Percentiles rank a stretch among this genome's conserved stretches.
Conservation (phyloP, 2,329 filamentous ascomycete species). For the Botryotinia convoluta region DNA sequence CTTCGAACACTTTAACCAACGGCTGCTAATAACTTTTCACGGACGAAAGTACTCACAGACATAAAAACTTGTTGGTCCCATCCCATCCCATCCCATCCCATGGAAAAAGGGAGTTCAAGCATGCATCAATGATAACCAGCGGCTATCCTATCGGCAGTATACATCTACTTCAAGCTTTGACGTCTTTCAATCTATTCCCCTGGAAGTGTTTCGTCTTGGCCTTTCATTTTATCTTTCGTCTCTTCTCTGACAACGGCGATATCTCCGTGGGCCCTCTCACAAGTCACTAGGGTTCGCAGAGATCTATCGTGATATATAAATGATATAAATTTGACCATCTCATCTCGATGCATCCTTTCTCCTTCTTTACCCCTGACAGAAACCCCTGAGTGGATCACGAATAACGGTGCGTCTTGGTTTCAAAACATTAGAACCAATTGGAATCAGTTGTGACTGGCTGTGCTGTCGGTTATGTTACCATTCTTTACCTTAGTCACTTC, state of each 20-base stretch:
- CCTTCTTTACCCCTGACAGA: neutral
- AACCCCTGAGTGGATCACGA: slow-evolving; percentile 11
- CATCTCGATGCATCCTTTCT: neutral
- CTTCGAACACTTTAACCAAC: neutral
- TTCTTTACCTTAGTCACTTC: neutral
- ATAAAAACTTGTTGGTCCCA: neutral
- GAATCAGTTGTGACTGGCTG: neutral
- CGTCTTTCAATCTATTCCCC: neutral
- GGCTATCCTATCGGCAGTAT: neutral
- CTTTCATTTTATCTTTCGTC: neutral
- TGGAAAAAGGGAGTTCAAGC: neutral
- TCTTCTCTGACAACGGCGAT: neutral
- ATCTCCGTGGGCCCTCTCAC: neutral
- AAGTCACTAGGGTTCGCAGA: neutral
- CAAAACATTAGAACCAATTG: neutral
- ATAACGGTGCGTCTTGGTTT: neutral
- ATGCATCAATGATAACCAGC: neutral
- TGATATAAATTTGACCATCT: slow-evolving; percentile 2
- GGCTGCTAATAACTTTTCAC: neutral
- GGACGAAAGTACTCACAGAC: neutral
- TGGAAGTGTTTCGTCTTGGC: slow-evolving; percentile 4
- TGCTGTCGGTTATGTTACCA: neutral
- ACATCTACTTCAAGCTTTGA: neutral
- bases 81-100: no score
- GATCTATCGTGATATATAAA: slow-evolving; percentile 5